Percentiles rank a stretch among this genome's conserved stretches.
Conservation (phyloP, 1,139 yeast genomes). For the Lodderomyces orthopsilosis region DNA sequence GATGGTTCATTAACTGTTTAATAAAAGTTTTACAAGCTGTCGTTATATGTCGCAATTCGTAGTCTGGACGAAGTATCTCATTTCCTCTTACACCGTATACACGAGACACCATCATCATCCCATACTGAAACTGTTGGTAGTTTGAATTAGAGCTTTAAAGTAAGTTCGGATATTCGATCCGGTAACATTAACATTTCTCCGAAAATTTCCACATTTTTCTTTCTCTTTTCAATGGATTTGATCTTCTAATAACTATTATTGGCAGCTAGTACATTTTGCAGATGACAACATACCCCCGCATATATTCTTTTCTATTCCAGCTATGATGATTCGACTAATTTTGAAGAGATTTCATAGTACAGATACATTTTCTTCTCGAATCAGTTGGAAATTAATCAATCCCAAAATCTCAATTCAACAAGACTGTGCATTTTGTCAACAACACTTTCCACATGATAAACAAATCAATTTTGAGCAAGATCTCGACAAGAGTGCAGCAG, state of each 20-base stretch:
- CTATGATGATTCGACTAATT: neutral
- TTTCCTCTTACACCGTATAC: too few species aligned
- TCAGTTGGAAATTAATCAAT: constrained; percentile 1
- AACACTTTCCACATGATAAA: constrained; percentile 39
- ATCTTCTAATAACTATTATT: too few species aligned
- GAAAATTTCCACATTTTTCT: neutral
- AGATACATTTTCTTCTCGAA: neutral
- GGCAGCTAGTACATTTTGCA: too few species aligned
- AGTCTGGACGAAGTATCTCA: too few species aligned
- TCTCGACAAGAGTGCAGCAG: constrained; percentile 44
- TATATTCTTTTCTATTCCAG: neutral
- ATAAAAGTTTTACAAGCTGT: too few species aligned
- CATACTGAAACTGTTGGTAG: too few species aligned
- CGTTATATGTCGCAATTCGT: too few species aligned
- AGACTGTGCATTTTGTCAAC: constrained; percentile 54
- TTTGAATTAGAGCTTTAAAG: too few species aligned
- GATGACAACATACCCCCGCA: neutral
- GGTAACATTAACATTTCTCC: neutral
- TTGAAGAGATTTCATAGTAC: neutral
- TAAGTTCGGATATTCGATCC: neutral
- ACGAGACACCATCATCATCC: too few species aligned
- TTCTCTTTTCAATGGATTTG: too few species aligned
- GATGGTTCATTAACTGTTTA: too few species aligned
- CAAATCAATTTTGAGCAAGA: constrained; percentile 40
- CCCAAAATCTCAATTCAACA: neutral